Base-by-base conservation (phyloP, 73 alveolate genomes). In the Tetrahymena thermophila region DNA sequence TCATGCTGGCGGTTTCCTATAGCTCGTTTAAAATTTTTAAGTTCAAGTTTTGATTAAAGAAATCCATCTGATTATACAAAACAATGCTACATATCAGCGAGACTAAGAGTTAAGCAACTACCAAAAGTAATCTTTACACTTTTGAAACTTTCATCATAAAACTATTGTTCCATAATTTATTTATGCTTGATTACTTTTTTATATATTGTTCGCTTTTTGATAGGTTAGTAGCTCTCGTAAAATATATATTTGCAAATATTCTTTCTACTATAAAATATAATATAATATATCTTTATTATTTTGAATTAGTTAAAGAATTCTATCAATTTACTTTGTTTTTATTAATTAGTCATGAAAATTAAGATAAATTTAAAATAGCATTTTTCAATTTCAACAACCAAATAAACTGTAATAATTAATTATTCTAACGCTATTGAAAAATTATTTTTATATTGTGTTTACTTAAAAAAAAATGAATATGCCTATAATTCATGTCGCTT, bases 1-100 rank as follows among this genome's bases (percentile, higher is more conserved):
- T 95, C 97, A 95, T 85, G 95, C 71, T 85, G 50, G 35, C 93
- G 89, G 55, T 95, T 95, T 13, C 97, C 97, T 55, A 71, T 71
- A 28, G 89, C 89, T 71, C 37, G 35, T 40, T 71, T 71, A n/a
- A 71, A 71, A 71, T 71, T 71, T 31, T 71, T 71, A 28, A 71
- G 37, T 25, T 71, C 89, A 8, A 71, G 37, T 71, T 71, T 71
- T 71, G 89, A 71, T 71, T 71, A 31, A 19, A 71, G 89, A 71
- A 71, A 71, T 71, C 89, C 89, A 25, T 71, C 89, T 28, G 89
- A 71, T 71, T 71, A 31, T 28, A 71, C 89, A 71, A 71, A 71
- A 31, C 89, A 71, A 28, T 71, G 42, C 42, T 71, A 31, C 89
- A 71, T 71, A 31, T 71, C 89, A 23, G 89, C 89, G 35, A 71